Base-by-base conservation (phyloP, 352 stramenopile genomes). In the Thraustochytrium sp. region DNA sequence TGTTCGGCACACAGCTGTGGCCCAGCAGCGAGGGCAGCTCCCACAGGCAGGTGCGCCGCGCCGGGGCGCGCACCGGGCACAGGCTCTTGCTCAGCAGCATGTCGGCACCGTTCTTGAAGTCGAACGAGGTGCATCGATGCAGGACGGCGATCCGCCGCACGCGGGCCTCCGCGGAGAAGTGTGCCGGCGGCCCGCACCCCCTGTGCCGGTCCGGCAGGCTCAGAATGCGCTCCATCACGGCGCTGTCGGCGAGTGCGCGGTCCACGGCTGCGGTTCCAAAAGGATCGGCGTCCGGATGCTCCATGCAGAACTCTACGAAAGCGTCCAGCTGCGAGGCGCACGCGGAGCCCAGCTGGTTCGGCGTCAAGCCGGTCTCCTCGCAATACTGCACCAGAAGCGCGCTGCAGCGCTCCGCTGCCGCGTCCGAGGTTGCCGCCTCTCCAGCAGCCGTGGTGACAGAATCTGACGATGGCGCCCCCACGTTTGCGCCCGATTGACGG, bases 1-100 rank as follows among this genome's bases (percentile, higher is more conserved):
- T 51, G 68, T 80, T 80, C 21, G 68, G 68, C 31, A 80, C 46
- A 26, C 68, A 80, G 53, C 68, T 80, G 53, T 80, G 68, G 4
- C 31, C 36, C 18, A 80, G 13, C 8, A 80, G 34, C 5, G 44
- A 37, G 21, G 68, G 68, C 42, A 72, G 42, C 21, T 49, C 42
- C 48, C 48, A 80, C 11, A 80, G 31, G 38, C 68, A 68, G 44
- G 68, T 64, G 29, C 44, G 42, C 18, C 68, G 68, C 34, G 42
- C 23, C 23, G 40, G 23, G 26, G 23, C 46, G 21, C 18, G 9
- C 13, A 80, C 44, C 31, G 42, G 53, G 37, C 68, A 80, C 4
- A 29, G 8, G 23, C 31, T 51, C 31, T 49, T 61, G 4, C 13
- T 42, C 31, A 61, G n/a, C 18, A 80, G 40, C 48, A 80, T 46